Evolutionary conservation across 257 asterid species (phyloP).

Genomic region (Capsicum pubescens): DNA sequence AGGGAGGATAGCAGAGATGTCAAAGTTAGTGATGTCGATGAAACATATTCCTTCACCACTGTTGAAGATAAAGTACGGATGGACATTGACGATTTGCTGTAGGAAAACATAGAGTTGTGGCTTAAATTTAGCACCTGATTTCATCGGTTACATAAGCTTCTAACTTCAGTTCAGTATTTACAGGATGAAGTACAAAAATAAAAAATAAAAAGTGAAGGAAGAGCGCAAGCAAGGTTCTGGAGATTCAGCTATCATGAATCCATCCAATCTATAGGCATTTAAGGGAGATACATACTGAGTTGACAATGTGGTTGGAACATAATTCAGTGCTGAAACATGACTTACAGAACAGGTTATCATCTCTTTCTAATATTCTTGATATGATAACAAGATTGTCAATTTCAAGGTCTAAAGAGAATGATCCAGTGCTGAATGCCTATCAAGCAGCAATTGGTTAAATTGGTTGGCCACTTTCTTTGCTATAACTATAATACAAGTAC

Average conservation of each 20-base stretch:
- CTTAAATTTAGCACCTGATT: slow-evolving; percentile 51
- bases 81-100: slow-evolving; percentile 53
- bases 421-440: slow-evolving; percentile 41
- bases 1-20: slow-evolving; percentile 35
- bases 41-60: slow-evolving; percentile 34
- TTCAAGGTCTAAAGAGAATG: slow-evolving; percentile 32
- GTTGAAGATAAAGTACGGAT: slow-evolving; percentile 52
- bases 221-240: slow-evolving; percentile 27
- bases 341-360: slow-evolving; percentile 47
- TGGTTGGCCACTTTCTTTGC: no score
- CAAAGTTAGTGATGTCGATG: slow-evolving; percentile 31
- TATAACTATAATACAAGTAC: no score
- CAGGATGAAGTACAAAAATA: slow-evolving; percentile 36
- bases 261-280: slow-evolving; percentile 56
- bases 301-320: slow-evolving; percentile 49
- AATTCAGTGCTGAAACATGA: slow-evolving; percentile 46
- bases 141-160: slow-evolving; percentile 46
- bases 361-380: slow-evolving; percentile 45
- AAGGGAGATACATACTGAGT: slow-evolving; percentile 52
- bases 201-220: slow-evolving; percentile 34
- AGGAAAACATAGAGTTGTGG: slow-evolving; percentile 57
- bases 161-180: slow-evolving; percentile 40
- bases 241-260: slow-evolving; percentile 36
- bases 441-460: slow-evolving; percentile 44
- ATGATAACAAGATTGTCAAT: slow-evolving; percentile 42